Evolutionary conservation across 2,329 filamentous ascomycete genomes (phyloP).

Genomic region (Coniosporium tulheliwenetii): DNA sequence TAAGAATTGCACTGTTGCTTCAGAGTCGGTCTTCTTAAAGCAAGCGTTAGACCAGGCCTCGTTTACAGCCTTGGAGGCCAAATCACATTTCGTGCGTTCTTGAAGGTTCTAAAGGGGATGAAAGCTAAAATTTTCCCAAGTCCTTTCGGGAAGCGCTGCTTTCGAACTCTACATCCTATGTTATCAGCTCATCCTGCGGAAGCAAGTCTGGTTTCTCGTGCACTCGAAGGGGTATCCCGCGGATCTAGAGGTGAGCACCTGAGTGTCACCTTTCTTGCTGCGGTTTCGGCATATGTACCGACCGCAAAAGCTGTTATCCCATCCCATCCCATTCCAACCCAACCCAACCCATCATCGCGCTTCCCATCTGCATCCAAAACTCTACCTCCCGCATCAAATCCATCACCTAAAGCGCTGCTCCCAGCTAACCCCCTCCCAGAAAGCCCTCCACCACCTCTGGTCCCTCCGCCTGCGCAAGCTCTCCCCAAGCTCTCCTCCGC

Average conservation of each 20-base stretch:
- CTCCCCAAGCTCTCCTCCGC: slow-evolving; percentile 14
- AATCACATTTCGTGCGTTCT: neutral
- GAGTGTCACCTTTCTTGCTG: too few relatives aligned
- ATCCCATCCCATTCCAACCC: too few relatives aligned
- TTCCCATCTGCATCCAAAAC: too few relatives aligned
- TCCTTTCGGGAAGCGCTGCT: slow-evolving; percentile 47
- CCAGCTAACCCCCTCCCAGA: slow-evolving; percentile 13
- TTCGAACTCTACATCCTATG: slow-evolving; percentile 69
- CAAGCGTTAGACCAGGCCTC: neutral
- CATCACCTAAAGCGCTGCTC: too few relatives aligned
- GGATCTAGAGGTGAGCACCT: slow-evolving; percentile 49
- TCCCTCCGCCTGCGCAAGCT: slow-evolving; percentile 51
- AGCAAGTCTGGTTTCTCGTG: slow-evolving; percentile 63
- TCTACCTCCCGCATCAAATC: too few relatives aligned
- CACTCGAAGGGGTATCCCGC: slow-evolving; percentile 46
- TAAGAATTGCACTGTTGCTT: too few relatives aligned
- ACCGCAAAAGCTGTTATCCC: too few relatives aligned
- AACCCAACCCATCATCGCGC: too few relatives aligned
- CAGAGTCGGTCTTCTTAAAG: neutral
- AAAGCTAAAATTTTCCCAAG: slow-evolving; percentile 34
- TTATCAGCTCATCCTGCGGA: slow-evolving; percentile 70
- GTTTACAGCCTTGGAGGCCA: neutral
- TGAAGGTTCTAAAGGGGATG: neutral
- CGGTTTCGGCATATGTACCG: too few relatives aligned
- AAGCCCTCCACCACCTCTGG: slow-evolving; percentile 74